phyloP scores from a whole-genome alignment of 352 stramenopile species.

The Globisporangium parvum region DNA sequence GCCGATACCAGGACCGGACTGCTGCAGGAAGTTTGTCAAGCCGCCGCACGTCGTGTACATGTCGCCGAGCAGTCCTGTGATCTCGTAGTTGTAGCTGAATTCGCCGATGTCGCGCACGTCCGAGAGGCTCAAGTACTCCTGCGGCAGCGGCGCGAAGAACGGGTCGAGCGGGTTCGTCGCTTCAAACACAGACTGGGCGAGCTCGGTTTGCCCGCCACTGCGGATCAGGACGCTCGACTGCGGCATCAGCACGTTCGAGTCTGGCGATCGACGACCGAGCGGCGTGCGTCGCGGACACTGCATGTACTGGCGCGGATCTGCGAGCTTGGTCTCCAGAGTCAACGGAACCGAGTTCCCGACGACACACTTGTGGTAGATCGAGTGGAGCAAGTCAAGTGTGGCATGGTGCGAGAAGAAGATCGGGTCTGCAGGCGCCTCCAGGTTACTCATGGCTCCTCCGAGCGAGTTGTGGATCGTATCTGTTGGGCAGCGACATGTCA shows the following conservation, averaged over 20 bases:
- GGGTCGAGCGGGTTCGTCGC: constrained; percentile 35
- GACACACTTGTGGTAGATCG: constrained; percentile 80
- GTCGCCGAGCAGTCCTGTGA: constrained; percentile 56
- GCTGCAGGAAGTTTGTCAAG: constrained; percentile 18
- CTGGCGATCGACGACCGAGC: constrained; percentile 24
- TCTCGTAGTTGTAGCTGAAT: constrained; percentile 86
- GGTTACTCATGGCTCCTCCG: constrained; percentile 52
- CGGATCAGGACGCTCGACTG: constrained; percentile 47
- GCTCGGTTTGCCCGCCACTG: constrained; percentile 35
- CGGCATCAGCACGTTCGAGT: constrained; percentile 51
- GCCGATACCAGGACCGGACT: background rate
- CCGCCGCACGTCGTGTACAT: constrained; percentile 76
- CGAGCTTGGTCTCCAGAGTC: constrained; percentile 45
- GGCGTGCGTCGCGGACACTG: constrained; percentile 39
- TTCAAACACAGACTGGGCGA: constrained; percentile 48
- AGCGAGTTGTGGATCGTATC: constrained; percentile 80
- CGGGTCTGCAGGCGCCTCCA: constrained; percentile 74
- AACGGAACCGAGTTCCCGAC: constrained; percentile 55
- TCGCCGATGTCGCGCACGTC: constrained; percentile 67
- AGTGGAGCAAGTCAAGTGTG: constrained; percentile 77
- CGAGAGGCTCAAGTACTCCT: constrained; percentile 60
- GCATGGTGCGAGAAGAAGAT: constrained; percentile 88
- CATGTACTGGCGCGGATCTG: constrained; percentile 55
- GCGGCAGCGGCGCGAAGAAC: constrained; percentile 56
- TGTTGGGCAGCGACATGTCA: constrained; percentile 12